A percentile compares a stretch with the other conserved stretches of the same genome.
Evolutionary conservation across 2,329 filamentous ascomycete genomes (phyloP).

Genomic region (Paramyrothecium roridum): DNA sequence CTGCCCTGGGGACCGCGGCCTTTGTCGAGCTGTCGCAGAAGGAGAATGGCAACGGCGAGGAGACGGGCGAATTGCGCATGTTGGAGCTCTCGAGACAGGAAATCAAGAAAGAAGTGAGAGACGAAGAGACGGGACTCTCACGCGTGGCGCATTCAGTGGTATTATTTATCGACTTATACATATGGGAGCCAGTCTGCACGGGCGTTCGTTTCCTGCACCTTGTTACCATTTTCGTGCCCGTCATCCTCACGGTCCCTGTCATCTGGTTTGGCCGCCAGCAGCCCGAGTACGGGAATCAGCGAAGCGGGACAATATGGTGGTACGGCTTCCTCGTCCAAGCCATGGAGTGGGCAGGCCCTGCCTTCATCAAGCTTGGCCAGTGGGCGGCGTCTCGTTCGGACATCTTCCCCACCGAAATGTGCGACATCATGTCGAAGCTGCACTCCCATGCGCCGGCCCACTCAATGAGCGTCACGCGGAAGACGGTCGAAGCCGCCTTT

Average conservation of each 20-base stretch:
- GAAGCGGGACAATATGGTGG: conserved; percentile 88
- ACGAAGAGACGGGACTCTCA: conserved; percentile 57
- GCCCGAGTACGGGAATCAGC: conserved; percentile 66
- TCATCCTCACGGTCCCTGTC: conserved; percentile 73
- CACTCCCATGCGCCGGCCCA: conserved; percentile 95
- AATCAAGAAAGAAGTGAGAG: conserved; percentile 65
- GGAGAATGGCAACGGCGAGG: conserved; percentile 42
- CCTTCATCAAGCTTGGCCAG: conserved; percentile 98
- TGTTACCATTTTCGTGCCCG: conserved; percentile 84
- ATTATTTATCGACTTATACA: conserved; percentile 66
- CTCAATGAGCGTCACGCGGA: conserved; percentile 74
- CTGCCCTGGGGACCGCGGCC: conserved; percentile 48
- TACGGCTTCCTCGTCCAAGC: conserved; percentile 80
- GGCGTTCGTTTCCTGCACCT: conserved; percentile 85
- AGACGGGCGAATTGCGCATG: conserved; percentile 84
- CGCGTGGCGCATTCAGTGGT: conserved; percentile 57
- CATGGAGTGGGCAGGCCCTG: conserved; percentile 92
- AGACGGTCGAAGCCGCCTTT: conserved; percentile 79
- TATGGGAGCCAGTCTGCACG: conserved; percentile 86
- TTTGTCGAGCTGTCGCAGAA: conserved; percentile 58
- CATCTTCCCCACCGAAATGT: conserved; percentile 93
- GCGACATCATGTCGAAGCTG: conserved; percentile 86
- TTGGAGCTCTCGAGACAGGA: conserved; percentile 77
- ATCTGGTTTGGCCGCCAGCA: conserved; percentile 74
- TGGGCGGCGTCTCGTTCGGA: conserved; percentile 96